A percentile compares a stretch with the other conserved stretches of the same genome.
phyloP scores from a whole-genome alignment of 352 stramenopile genomes.

The Hyaloperonospora arabidopsidis region DNA sequence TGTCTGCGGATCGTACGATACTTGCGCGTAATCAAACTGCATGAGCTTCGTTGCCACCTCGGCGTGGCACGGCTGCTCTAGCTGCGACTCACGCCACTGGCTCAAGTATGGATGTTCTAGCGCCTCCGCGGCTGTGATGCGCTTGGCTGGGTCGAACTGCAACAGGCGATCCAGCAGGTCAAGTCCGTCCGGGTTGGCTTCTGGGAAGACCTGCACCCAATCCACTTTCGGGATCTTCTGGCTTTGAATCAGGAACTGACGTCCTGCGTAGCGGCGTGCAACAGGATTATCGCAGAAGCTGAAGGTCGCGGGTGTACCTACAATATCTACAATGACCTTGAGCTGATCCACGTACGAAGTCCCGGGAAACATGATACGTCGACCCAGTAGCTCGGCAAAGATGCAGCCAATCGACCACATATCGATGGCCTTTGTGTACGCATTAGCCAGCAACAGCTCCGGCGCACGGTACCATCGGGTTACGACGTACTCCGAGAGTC shows the following conservation, averaged over 20 bases:
- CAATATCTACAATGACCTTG: constrained; percentile 81
- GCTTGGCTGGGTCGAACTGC: constrained; percentile 80
- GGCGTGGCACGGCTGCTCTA: constrained; percentile 49
- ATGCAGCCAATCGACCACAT: constrained; percentile 99
- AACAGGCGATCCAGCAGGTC: constrained; percentile 83
- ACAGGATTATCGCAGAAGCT: constrained; percentile 83
- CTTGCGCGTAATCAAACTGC: constrained; percentile 70
- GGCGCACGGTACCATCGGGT: constrained; percentile 90
- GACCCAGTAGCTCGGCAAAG: constrained; percentile 95
- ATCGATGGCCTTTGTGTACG: constrained; percentile 86
- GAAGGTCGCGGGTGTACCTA: constrained; percentile 78
- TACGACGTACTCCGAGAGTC: constrained; percentile 90
- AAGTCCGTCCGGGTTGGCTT: constrained; percentile 79
- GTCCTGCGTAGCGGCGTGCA: constrained; percentile 69
- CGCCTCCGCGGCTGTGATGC: constrained; percentile 78
- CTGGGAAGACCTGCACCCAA: constrained; percentile 68
- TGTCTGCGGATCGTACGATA: constrained; percentile 58
- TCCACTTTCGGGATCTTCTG: constrained; percentile 64
- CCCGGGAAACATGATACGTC: constrained; percentile 77
- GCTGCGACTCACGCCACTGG: constrained; percentile 56
- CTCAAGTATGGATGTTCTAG: constrained; percentile 87
- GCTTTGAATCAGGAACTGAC: constrained; percentile 75
- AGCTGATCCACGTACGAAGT: constrained; percentile 85
- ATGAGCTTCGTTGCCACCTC: constrained; percentile 49
- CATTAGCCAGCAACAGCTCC: constrained; percentile 74